Percentiles rank a stretch among this genome's conserved stretches.
Evolutionary conservation across 352 stramenopile species (phyloP).

Genomic region (Phytophthora agathidicida): DNA sequence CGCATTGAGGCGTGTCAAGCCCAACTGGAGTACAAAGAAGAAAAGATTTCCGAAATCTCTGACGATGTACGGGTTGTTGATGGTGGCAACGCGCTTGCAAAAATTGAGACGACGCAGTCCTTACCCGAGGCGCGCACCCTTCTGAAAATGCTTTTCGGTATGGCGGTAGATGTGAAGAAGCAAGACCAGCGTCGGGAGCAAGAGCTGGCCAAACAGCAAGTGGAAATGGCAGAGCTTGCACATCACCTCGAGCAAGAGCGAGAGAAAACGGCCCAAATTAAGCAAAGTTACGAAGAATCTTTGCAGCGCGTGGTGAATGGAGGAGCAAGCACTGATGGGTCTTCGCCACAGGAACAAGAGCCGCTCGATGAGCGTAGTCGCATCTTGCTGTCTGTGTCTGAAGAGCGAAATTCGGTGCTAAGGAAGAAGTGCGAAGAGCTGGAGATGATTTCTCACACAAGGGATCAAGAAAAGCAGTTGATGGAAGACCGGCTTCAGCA

Average conservation of each 20-base stretch:
- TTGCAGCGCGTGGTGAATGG: constrained; percentile 74
- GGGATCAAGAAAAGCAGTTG: constrained; percentile 56
- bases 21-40: constrained; percentile 89
- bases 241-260: constrained; percentile 73
- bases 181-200: constrained; percentile 85
- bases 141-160: constrained; percentile 86
- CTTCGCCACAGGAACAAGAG: constrained; percentile 30
- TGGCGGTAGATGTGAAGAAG: constrained; percentile 89
- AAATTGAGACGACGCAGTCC: constrained; percentile 86
- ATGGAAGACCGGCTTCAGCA: constrained; percentile 53
- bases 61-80: constrained; percentile 56
- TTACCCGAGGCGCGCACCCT: constrained; percentile 82
- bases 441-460: constrained; percentile 44
- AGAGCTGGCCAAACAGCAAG: constrained; percentile 74
- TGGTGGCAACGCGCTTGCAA: constrained; percentile 55
- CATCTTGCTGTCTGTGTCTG: constrained; percentile 74
- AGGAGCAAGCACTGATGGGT: constrained; percentile 13
- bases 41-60: constrained; percentile 86
- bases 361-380: constrained; percentile 65
- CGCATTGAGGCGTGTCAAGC: constrained; percentile 87
- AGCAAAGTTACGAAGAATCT: constrained; percentile 85
- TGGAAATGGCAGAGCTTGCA: constrained; percentile 71
- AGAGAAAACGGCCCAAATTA: constrained; percentile 77
- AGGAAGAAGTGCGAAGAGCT: constrained; percentile 82
- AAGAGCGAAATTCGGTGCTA: constrained; percentile 76